A percentile compares a stretch with the other conserved stretches of the same genome.
phyloP scores from a whole-genome alignment of 139 green algal genomes.

The Coelastrella sp. region DNA sequence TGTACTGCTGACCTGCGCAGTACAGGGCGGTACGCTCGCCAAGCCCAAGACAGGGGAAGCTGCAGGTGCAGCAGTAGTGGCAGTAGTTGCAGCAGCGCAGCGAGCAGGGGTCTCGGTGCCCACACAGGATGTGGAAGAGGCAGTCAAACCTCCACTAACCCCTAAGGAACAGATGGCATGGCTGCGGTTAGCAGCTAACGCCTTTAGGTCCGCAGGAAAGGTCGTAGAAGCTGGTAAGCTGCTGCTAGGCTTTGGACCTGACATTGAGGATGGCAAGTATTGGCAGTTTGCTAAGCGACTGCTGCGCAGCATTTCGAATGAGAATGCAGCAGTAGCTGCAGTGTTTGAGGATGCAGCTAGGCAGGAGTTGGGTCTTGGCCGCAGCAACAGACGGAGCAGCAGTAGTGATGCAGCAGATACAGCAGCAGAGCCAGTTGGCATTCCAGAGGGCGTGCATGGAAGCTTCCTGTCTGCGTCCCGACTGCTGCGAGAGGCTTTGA shows the following conservation, averaged over 20 bases:
- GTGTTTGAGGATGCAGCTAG: slow-evolving; percentile 18
- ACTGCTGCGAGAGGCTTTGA: slow-evolving; percentile 29
- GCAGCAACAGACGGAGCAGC: background rate
- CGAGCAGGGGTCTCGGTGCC: background rate
- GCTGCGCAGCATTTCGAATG: background rate
- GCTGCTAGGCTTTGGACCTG: slow-evolving; percentile 22
- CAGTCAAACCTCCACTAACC: slow-evolving; percentile 22
- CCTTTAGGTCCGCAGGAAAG: slow-evolving; percentile 12
- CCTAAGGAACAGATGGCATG: slow-evolving; percentile 19
- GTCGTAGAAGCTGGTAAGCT: slow-evolving; percentile 31
- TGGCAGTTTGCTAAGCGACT: slow-evolving; percentile 4
- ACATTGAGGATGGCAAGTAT: slow-evolving; percentile 25
- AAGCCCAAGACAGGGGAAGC: too few species aligned
- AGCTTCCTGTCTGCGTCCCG: slow-evolving; percentile 30
- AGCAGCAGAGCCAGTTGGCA: too few species aligned
- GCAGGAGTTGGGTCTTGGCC: slow-evolving; percentile 25
- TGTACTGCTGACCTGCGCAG: slow-evolving; percentile 42
- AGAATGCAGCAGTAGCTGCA: slow-evolving; percentile 23
- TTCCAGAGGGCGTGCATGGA: background rate
- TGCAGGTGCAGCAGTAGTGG: background rate
- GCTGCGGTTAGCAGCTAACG: slow-evolving; percentile 32
- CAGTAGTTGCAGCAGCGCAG: slow-evolving; percentile 3
- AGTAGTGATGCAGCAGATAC: background rate
- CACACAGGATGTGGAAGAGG: background rate
- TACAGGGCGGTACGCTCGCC: slow-evolving; percentile 14